phyloP scores from a whole-genome alignment of 1,284 basidiomycete genomes.

The Trametes pubescens region DNA sequence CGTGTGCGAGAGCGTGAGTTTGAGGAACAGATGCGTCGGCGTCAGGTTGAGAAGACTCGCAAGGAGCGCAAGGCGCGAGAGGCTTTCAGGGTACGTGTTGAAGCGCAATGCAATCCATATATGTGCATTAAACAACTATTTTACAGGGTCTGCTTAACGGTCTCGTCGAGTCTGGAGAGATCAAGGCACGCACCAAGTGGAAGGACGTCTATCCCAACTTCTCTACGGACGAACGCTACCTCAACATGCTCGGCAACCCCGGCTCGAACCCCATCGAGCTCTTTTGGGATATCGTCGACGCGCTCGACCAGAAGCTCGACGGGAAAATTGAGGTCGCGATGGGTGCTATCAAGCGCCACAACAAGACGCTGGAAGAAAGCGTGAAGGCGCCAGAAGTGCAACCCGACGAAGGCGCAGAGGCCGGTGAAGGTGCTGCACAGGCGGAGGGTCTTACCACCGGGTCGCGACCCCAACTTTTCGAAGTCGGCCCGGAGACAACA shows the following conservation, averaged over 20 bases:
- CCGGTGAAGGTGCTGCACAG: constrained; percentile 41
- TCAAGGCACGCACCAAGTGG: constrained; percentile 91
- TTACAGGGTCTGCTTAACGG: constrained; percentile 75
- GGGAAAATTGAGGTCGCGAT: constrained; percentile 73
- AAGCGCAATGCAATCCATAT: not conserved
- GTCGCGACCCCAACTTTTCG: constrained; percentile 48
- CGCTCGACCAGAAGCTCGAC: constrained; percentile 86
- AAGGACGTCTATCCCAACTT: constrained; percentile 86
- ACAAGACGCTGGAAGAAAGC: constrained; percentile 37
- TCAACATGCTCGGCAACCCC: constrained; percentile 86
- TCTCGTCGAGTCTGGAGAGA: constrained; percentile 69
- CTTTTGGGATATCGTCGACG: constrained; percentile 95
- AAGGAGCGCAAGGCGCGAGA: constrained; percentile 89
- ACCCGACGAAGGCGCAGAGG: constrained; percentile 44
- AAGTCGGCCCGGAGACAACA: constrained; percentile 63
- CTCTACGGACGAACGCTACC: constrained; percentile 83
- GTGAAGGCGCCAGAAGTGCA: constrained; percentile 5
- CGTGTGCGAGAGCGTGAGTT: constrained; percentile 88
- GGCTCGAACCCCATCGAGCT: constrained; percentile 95
- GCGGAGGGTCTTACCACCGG: not conserved
- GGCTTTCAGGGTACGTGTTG: constrained; percentile 73
- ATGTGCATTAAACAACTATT: not conserved
- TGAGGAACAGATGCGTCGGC: constrained; percentile 81
- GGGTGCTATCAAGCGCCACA: constrained; percentile 62
- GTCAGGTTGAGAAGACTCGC: constrained; percentile 84